A percentile compares a stretch with the other conserved stretches of the same genome.
Evolutionary conservation across 2,329 filamentous ascomycete species (phyloP).

Genomic region (Ilyonectria destructans): DNA sequence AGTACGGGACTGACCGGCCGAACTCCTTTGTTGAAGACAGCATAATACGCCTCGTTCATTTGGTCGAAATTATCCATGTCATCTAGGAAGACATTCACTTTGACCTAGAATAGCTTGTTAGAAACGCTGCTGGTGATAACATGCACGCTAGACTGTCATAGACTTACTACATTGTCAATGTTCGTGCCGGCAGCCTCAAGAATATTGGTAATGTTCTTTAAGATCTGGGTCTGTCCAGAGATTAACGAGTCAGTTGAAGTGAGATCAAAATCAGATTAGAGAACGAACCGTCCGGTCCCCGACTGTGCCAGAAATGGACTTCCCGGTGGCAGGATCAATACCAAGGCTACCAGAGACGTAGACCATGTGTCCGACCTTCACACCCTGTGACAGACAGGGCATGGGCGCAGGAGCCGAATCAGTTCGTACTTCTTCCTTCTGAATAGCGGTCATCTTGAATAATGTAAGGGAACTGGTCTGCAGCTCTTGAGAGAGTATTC

Average conservation of each 20-base stretch:
- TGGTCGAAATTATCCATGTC: conserved; percentile 4
- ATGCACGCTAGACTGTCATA: too few species aligned
- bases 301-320: conserved; percentile 14
- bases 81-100: conserved; percentile 76
- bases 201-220: conserved; percentile 12
- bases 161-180: neutral
- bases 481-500: too few species aligned
- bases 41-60: conserved; percentile 12
- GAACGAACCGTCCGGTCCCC: neutral
- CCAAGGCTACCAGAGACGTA: conserved; percentile 17
- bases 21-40: neutral
- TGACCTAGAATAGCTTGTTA: too few species aligned
- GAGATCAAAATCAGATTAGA: too few species aligned
- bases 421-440: conserved; percentile 10
- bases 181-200: neutral
- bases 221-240: neutral
- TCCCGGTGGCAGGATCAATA: conserved; percentile 16
- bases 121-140: too few species aligned
- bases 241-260: too few species aligned
- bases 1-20: neutral
- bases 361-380: conserved; percentile 15
- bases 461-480: too few species aligned
- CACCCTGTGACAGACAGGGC: conserved; percentile 13
- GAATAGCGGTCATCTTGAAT: neutral
- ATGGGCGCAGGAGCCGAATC: conserved; percentile 1